Base-by-base conservation (phyloP, 345 rosid species). In the Hibiscus tridactylites region DNA sequence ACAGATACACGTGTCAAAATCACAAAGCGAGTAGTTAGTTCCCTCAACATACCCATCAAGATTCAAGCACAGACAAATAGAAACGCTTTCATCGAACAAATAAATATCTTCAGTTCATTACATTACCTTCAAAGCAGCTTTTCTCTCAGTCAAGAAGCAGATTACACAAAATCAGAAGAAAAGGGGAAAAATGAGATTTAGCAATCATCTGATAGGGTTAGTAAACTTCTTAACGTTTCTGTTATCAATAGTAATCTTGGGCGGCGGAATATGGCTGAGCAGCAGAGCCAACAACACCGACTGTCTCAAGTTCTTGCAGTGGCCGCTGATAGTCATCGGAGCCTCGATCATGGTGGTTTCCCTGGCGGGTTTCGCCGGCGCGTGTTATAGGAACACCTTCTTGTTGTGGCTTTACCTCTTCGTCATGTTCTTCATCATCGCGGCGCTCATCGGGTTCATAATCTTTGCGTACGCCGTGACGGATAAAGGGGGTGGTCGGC, bases 221-320 rank as follows among this genome's bases (percentile, higher is more conserved):
- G 73, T 95, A 1, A 92, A 90, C 88, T 92, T 95, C 92, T 4
- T 89, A 12, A 95, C 97, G 31, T 90, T 95, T 87, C 83, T 95
- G n/a, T 85, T 95, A 12, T 89, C 99, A 2, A 78, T 92, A 68
- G 96, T 97, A 0, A 92, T 92, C 86, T 76, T 89, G 57, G 97
- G 98, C n/a, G 97, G 94, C 19, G 99, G 99, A 11, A 95, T 95
- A 83, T 95, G 99, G 99, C 87, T 95, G 2, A 87, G 96, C 88
- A 87, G 78, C 81, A 76, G 89, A 74, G 98, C 99, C 81, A 89
- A 81, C 92, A 83, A 80, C 83, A 88, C 98, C 3, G 97, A 95
- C 77, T 95, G 99, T 77, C 72, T 95, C 29, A 77, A 83, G 24
- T 95, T 92, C 80, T 80, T 95, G 5, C 98, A 95, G 84, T 90